Evolutionary conservation across 176 grass and related monocot genomes (phyloP).

Genomic region (Aegilops tauschii): DNA sequence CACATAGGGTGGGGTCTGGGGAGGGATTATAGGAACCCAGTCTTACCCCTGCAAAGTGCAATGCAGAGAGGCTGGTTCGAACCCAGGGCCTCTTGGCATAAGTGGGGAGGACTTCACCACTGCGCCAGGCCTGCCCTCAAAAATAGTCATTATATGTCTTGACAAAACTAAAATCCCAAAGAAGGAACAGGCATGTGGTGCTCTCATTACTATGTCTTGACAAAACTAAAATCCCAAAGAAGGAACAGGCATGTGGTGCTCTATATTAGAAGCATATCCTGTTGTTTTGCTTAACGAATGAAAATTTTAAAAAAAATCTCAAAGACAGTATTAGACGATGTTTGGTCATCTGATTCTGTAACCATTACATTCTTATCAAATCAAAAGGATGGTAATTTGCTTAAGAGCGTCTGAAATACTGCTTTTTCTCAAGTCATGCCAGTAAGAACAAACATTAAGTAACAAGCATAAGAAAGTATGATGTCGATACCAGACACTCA

Average conservation of each 20-base stretch:
- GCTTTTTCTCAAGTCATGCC: background rate
- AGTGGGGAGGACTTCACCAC: too few species aligned
- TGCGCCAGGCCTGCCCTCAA: background rate
- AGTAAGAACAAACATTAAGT: background rate
- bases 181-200: background rate
- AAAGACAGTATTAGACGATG: background rate
- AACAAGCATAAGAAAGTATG: background rate
- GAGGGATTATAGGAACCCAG: too few species aligned
- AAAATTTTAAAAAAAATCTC: background rate
- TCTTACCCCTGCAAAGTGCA: too few species aligned
- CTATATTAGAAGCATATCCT: background rate
- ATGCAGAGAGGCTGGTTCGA: too few species aligned
- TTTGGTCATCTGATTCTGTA: background rate
- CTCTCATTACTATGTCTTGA: background rate
- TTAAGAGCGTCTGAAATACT: background rate
- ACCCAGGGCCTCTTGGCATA: too few species aligned
- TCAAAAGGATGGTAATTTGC: background rate
- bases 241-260: background rate
- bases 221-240: background rate
- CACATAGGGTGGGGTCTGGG: too few species aligned
- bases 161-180: background rate
- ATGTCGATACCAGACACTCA: background rate
- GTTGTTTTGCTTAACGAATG: background rate
- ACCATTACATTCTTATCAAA: constrained; percentile 1
- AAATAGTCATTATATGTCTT: background rate